Percentiles rank a stretch among this genome's conserved stretches.
Conservation (phyloP, 1,284 basidiomycete genomes). For the Tilletia caries region DNA sequence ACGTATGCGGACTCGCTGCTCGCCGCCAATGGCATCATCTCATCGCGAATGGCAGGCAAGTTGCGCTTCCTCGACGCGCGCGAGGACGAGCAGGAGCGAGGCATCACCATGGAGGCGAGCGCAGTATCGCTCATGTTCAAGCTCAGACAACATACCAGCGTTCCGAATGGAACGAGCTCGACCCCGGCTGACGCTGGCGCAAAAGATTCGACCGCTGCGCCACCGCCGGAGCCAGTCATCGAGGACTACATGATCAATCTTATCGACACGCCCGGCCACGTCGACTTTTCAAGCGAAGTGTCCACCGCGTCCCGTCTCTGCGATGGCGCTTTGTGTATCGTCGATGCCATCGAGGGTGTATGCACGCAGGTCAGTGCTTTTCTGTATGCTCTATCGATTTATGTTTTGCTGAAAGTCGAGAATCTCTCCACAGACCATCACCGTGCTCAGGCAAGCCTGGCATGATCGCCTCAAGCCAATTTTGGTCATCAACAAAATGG, state of each 20-base stretch:
- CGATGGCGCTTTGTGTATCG: slow-evolving; percentile 92
- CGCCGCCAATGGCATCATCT: slow-evolving; percentile 97
- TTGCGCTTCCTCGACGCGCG: slow-evolving; percentile 91
- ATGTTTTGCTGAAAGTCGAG: background rate
- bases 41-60: slow-evolving; percentile 88
- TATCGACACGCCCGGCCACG: slow-evolving; percentile 98
- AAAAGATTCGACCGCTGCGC: background rate
- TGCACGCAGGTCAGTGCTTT: slow-evolving; percentile 68
- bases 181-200: slow-evolving; percentile 18
- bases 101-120: slow-evolving; percentile 98
- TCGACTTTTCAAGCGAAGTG: slow-evolving; percentile 96
- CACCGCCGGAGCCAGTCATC: slow-evolving; percentile 18
- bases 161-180: slow-evolving; percentile 18
- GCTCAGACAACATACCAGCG: slow-evolving; percentile 33
- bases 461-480: slow-evolving; percentile 82
- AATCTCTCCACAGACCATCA: slow-evolving; percentile 66
- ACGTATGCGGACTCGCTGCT: slow-evolving; percentile 89
- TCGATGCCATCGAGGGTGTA: slow-evolving; percentile 97
- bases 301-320: slow-evolving; percentile 89
- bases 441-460: slow-evolving; percentile 93
- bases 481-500: slow-evolving; percentile 95
- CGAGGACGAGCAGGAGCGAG: slow-evolving; percentile 94
- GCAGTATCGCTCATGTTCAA: slow-evolving; percentile 61
- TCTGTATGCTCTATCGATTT: background rate
- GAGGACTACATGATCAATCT: slow-evolving; percentile 80